Base-by-base conservation (phyloP, 1,139 yeast species). In the Yamadazyma diospyri region DNA sequence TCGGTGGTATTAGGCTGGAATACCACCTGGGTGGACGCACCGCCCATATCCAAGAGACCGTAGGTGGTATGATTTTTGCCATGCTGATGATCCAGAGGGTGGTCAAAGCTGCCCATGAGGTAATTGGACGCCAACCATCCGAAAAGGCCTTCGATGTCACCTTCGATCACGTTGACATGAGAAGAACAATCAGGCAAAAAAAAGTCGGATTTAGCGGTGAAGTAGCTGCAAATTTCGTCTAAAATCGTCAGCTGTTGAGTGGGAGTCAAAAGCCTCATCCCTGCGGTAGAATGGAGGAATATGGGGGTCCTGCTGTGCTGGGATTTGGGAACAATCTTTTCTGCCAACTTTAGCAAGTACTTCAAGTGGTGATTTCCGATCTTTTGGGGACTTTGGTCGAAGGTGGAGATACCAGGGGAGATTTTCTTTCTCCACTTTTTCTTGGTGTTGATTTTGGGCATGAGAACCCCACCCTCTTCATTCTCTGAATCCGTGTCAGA, bases 41-140 rank as follows among this genome's bases (percentile, higher is more conserved):
- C 95, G 4, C 95, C 95, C 88, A 86, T 81, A 44, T 85, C 94
- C 39, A 86, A 55, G 23, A 85, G 65, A 2, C 95, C 95, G 46
- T 76, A 82, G 0, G 94, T 78, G 16, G 72, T 61, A 40, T 75
- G 80, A 35, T 64, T 62, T 34, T 69, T 66, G 2, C 78, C 77
- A 43, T 72, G 78, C 25, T 64, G 58, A 40, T 74, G 78, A n/a
- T 45, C 36, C 5, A 49, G 53, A 0, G 81, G 78, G 21, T 52
- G 38, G 38, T 78, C 79, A 29, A 81, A 64, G 0, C 78, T 61
- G 1, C 81, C 83, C 24, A 78, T 69, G 43, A 84, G 59, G 43
- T 83, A 81, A 48, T 86, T 86, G 27, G 85, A 62, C 0, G 87
- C 77, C 7, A 85, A 61, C 95, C 95, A 86, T 8, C 94, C 92